phyloP scores from a whole-genome alignment of 768 basidiomycete species.

The Serendipita sp. region DNA sequence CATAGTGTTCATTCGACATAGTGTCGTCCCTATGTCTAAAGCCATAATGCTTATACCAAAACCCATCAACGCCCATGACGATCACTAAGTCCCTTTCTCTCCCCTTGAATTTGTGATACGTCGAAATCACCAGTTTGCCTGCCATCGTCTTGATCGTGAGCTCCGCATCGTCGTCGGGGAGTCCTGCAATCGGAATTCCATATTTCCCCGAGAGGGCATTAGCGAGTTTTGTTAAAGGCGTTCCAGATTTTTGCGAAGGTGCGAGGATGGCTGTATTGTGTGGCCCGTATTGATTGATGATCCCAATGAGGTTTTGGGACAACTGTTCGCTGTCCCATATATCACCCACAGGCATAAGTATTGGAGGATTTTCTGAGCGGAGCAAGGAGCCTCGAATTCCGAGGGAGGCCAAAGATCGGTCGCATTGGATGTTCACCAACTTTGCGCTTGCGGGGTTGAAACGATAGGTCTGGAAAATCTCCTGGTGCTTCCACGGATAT shows the following conservation, averaged over 20 bases:
- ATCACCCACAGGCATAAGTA: not conserved
- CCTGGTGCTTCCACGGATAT: not conserved
- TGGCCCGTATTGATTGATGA: not conserved
- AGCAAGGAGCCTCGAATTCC: not conserved
- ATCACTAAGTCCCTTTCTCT: constrained; percentile 4
- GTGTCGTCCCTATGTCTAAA: not conserved
- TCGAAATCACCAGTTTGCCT: constrained; percentile 3
- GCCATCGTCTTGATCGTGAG: not conserved
- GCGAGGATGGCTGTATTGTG: constrained; percentile 5
- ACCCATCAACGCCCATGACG: constrained; percentile 1
- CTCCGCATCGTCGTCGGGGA: not conserved
- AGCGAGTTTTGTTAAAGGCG: not conserved
- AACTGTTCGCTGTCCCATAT: not conserved
- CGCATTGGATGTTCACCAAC: not conserved
- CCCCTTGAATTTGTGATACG: constrained; percentile 9
- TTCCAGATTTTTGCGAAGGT: not conserved
- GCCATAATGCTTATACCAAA: not conserved
- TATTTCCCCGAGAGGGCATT: not conserved
- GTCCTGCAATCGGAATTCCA: not conserved
- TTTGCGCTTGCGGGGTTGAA: not conserved
- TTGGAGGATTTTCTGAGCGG: not conserved
- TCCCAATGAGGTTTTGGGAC: not conserved
- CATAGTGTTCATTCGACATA: not conserved
- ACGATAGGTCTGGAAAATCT: constrained; percentile 1
- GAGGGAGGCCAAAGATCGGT: not conserved